phyloP scores from a whole-genome alignment of 2,329 filamentous ascomycete species.

The Ascosphaera aggregata region DNA sequence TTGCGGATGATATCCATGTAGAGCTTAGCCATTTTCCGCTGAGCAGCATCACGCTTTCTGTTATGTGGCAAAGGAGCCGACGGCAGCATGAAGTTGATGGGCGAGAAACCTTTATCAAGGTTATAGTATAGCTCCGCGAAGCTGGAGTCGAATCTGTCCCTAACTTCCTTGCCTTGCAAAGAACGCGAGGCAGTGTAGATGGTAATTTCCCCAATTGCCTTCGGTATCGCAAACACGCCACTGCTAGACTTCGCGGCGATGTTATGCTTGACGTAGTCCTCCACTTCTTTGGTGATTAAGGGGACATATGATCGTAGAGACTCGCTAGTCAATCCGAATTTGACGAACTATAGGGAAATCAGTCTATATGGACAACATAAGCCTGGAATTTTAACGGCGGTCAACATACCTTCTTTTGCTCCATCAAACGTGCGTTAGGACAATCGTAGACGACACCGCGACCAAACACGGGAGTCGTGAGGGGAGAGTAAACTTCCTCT shows the following conservation, averaged over 20 bases:
- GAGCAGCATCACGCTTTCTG: slow-evolving; percentile 54
- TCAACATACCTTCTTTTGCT: slow-evolving; percentile 66
- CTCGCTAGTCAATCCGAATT: slow-evolving; percentile 37
- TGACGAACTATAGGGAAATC: slow-evolving; percentile 30
- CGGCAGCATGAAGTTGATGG: slow-evolving; percentile 75
- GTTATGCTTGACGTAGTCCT: slow-evolving; percentile 45
- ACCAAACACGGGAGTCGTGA: slow-evolving; percentile 52
- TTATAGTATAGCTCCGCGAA: slow-evolving; percentile 72
- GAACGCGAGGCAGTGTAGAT: slow-evolving; percentile 76
- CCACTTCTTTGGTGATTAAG: slow-evolving; percentile 53
- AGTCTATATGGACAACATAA: too few relatives aligned
- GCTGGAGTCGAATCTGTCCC: slow-evolving; percentile 53
- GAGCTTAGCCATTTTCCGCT: slow-evolving; percentile 55
- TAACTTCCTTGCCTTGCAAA: slow-evolving; percentile 65
- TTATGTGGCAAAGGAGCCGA: slow-evolving; percentile 84
- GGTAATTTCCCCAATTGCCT: slow-evolving; percentile 63
- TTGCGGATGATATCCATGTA: slow-evolving; percentile 65
- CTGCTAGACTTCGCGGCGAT: slow-evolving; percentile 42
- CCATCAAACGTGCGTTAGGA: slow-evolving; percentile 80
- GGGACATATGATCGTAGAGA: slow-evolving; percentile 49
- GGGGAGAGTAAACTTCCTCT: slow-evolving; percentile 68
- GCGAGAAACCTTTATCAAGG: slow-evolving; percentile 71
- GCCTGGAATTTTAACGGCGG: too few relatives aligned
- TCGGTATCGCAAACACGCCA: slow-evolving; percentile 48
- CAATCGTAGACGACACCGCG: slow-evolving; percentile 78